Base-by-base conservation (phyloP, 2,329 filamentous ascomycete genomes). In the Colletotrichum tabaci region DNA sequence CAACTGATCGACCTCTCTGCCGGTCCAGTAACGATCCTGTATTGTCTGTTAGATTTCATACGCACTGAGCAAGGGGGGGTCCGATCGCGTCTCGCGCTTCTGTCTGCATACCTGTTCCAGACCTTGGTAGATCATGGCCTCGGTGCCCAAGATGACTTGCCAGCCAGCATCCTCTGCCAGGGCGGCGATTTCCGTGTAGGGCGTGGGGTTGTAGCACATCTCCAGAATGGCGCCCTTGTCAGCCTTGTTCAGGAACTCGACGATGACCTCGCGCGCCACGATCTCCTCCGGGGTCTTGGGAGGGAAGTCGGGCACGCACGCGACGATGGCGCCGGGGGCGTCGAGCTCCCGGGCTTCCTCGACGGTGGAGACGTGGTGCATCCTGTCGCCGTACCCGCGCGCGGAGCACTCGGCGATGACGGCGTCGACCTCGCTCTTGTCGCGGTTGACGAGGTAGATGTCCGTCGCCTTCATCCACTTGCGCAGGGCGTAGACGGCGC, bases 151-250 rank as follows among this genome's bases (percentile, higher is more conserved):
- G 30, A 95, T 92, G 1, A 95, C 90, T 80, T 91, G 87, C 93
- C 93, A 95, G 0, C 91, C 91, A 12, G 85, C 84, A 3, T 82
- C 80, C 76, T 89, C 86, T 0, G 91, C 89, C 52, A 94, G 76
- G 53, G 85, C 87, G 1, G 89, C 90, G 60, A 94, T 88, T 74
- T 88, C 85, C 0, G 93, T 95, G 79, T 88, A 91, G 0, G 92
- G 91, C 3, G 86, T 84, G 0, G 93, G 93, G 78, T 95, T 93
- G 79, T 95, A 95, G 84, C 93, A 95, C 93, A 96, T 95, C 80
- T 95, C 93, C 71, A 95, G 80, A 67, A 95, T 88, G 8, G 90
- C 90, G 8, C 92, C 93, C 80, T 92, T 92, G 72, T 87, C 82
- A 40, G 84, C 77, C 79, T 84, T 84, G 42, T 73, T 68, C 13